Evolutionary conservation across 2,329 filamentous ascomycete species (phyloP).

Genomic region (Plenodomus lindquistii): DNA sequence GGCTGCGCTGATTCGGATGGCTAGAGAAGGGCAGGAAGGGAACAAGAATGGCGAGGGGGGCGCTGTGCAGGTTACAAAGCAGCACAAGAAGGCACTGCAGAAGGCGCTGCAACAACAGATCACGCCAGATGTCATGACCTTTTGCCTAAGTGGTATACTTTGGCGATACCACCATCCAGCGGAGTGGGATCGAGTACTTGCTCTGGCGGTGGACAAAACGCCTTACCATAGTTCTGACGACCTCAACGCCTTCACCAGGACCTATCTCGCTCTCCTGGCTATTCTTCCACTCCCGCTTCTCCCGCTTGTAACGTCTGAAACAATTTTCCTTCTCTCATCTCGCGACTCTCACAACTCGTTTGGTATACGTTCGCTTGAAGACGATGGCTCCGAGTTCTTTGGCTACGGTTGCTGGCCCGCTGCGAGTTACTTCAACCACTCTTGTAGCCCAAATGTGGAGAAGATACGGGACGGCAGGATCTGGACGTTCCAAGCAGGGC

Average conservation of each 20-base stretch:
- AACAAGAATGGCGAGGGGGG: conserved; percentile 1
- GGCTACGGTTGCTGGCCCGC: conserved; percentile 53
- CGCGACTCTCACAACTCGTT: conserved; percentile 54
- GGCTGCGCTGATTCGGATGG: conserved; percentile 32
- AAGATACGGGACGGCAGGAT: conserved; percentile 47
- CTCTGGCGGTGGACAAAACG: conserved; percentile 46
- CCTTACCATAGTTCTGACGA: conserved; percentile 49
- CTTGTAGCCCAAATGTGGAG: conserved; percentile 49
- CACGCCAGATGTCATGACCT: conserved; percentile 47
- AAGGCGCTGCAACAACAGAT: conserved; percentile 35
- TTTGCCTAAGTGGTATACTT: conserved; percentile 48
- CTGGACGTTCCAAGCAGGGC: conserved; percentile 48
- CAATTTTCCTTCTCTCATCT: conserved; percentile 40
- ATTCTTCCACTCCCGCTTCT: conserved; percentile 45
- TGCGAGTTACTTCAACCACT: conserved; percentile 56
- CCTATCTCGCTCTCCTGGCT: conserved; percentile 50
- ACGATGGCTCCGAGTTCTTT: conserved; percentile 54
- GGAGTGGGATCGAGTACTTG: conserved; percentile 39
- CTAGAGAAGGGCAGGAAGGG: conserved; percentile 17
- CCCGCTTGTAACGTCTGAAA: conserved; percentile 36
- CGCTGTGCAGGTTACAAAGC: conserved; percentile 31
- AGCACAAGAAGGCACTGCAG: conserved; percentile 36
- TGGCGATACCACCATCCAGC: conserved; percentile 34
- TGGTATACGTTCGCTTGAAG: conserved; percentile 50
- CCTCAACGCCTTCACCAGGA: conserved; percentile 44